Evolutionary conservation across 78 protist genomes (phyloP).

Genomic region (Dictyostelium citrinum): DNA sequence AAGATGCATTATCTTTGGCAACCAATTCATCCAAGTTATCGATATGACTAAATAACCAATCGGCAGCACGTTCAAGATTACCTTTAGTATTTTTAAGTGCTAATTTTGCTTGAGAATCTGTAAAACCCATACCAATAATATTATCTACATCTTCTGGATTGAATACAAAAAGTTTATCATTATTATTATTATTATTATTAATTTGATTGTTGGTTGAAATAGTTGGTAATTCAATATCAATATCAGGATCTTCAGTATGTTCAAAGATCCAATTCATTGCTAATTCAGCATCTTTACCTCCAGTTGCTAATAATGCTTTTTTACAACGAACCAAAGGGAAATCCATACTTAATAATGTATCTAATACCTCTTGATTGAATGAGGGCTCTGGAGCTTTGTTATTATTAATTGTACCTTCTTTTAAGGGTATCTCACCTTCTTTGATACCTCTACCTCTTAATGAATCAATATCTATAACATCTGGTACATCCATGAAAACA

Average conservation of each 20-base stretch:
- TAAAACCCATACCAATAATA: constrained; percentile 86
- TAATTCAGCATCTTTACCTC: constrained; percentile 24
- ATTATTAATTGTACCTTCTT: constrained; percentile 15
- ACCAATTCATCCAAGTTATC: constrained; percentile 79
- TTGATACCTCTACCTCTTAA: constrained; percentile 77
- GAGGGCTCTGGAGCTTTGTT: background rate
- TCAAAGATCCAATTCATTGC: constrained; percentile 69
- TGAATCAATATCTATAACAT: constrained; percentile 73
- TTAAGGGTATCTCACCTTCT: constrained; percentile 75
- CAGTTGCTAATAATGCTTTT: constrained; percentile 35
- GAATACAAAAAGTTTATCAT: background rate
- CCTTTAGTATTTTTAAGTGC: constrained; percentile 77
- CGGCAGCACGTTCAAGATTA: constrained; percentile 92
- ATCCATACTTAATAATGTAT: constrained; percentile 80
- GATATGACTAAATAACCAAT: constrained; percentile 91
- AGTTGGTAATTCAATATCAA: constrained; percentile 34
- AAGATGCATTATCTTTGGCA: background rate
- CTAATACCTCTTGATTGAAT: constrained; percentile 33
- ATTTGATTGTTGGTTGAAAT: background rate
- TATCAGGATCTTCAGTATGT: constrained; percentile 52
- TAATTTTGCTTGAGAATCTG: constrained; percentile 56
- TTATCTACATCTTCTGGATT: constrained; percentile 31
- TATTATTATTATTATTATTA: background rate
- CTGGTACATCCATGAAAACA: constrained; percentile 84
- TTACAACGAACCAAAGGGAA: constrained; percentile 52